Base-by-base conservation (phyloP, 2,329 filamentous ascomycete genomes). In the Colletotrichum echinochloae region DNA sequence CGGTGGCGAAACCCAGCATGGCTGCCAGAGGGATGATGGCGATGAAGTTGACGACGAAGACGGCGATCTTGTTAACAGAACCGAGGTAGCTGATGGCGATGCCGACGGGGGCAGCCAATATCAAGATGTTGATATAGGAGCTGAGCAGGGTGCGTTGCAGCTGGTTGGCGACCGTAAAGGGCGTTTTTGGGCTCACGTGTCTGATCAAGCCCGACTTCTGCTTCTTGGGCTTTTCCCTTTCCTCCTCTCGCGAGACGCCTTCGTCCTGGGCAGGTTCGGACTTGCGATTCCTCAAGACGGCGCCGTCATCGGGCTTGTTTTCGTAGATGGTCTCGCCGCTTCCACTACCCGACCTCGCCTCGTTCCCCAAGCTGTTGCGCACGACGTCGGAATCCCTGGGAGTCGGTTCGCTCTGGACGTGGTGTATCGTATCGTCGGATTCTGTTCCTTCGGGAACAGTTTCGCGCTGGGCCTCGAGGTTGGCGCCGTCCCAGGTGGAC, bases 11-110 rank as follows among this genome's bases (percentile, higher is more conserved):
- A 75, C 92, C 92, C 30, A 98, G 85, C 84, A 97, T 91, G 18
- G 92, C 93, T 3, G 95, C 95, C 49, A 98, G 86, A 0, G 95
- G 95, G 70, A 98, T 91, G 75, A 98, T 97, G 72, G 95, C 95
- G 73, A 98, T 88, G 77, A 98, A 98, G 83, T 98, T 98, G 81
- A 98, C 88, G 66, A 95, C 89, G 77, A 98, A 98, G 56, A 96
- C 85, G 39, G 86, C 87, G 68, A 92, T 85, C 3, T 86, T 84
- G 76, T 87, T 84, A 61, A 92, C 82, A 14, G 79, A 75, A 5
- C 77, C 74, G 23, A 89, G 82, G 77, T 91, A 94, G 76, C 93
- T 89, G 62, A 95, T 79, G 2, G 88, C 92, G 76, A 97, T 94
- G 69, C 95, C 95, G 41, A 90, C 88, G 0, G 95, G 95, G 0